Conservation (phyloP, 148 eudicot genomes). For the Rhododendron vialii region DNA sequence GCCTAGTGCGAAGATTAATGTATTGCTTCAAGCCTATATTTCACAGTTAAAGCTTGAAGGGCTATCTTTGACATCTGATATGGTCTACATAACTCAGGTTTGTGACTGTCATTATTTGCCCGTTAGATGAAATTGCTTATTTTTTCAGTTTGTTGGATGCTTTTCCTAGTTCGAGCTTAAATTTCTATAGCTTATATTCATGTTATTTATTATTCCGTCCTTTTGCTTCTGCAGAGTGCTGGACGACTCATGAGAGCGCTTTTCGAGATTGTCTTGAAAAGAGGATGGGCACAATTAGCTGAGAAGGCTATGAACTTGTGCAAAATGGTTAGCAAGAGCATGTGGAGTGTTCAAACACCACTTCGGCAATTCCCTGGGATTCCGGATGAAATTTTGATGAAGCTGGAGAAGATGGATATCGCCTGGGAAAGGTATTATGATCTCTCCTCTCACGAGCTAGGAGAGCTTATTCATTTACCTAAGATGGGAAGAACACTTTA, state of each 20-base stretch:
- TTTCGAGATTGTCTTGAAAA: constrained; percentile 70
- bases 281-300: constrained; percentile 85
- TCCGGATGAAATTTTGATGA: constrained; percentile 51
- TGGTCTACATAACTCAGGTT: constrained; percentile 49
- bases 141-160: too few relatives aligned
- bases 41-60: constrained; percentile 87
- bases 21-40: constrained; percentile 79
- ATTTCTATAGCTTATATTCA: too few relatives aligned
- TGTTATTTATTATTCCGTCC: too few relatives aligned
- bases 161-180: too few relatives aligned
- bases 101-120: too few relatives aligned
- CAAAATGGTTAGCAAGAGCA: constrained; percentile 82
- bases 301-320: constrained; percentile 77
- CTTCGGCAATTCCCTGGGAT: constrained; percentile 77
- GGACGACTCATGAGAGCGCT: constrained; percentile 75
- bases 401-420: constrained; percentile 83
- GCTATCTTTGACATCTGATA: constrained; percentile 75
- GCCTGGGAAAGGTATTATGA: constrained; percentile 93
- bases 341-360: constrained; percentile 89
- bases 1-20: constrained; percentile 89
- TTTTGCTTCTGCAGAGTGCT: constrained; percentile 51
- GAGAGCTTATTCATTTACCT: constrained; percentile 64
- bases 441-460: constrained; percentile 75
- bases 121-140: too few relatives aligned
- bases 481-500: constrained; percentile 84